Conservation (phyloP, 2,329 filamentous ascomycete species). For the Phialophora chinensis region DNA sequence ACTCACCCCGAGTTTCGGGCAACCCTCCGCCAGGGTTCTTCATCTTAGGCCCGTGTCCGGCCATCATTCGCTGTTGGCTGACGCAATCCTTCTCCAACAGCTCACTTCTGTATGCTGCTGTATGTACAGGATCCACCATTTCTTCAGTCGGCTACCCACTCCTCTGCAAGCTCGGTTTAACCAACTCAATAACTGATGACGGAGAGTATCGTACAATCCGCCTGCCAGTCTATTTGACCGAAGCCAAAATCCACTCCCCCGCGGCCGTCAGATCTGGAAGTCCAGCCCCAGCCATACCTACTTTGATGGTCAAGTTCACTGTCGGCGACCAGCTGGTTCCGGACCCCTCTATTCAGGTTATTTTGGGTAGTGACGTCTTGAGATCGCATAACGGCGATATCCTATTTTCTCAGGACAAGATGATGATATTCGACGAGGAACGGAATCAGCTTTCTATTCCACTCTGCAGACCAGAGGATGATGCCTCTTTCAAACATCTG, state of each 20-base stretch:
- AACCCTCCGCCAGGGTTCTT: slow-evolving; percentile 80
- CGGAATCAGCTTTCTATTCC: slow-evolving; percentile 87
- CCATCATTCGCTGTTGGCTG: slow-evolving; percentile 95
- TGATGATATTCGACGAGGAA: slow-evolving; percentile 86
- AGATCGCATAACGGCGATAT: slow-evolving; percentile 87
- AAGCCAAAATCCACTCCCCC: slow-evolving; percentile 80
- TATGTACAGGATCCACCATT: slow-evolving; percentile 89
- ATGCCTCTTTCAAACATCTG: slow-evolving; percentile 77
- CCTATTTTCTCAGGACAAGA: slow-evolving; percentile 86
- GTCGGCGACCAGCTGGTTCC: slow-evolving; percentile 63
- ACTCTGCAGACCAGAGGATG: slow-evolving; percentile 89
- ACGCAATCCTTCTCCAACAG: slow-evolving; percentile 88
- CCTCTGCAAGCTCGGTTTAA: slow-evolving; percentile 74
- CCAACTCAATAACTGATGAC: slow-evolving; percentile 68
- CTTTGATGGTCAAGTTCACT: slow-evolving; percentile 78
- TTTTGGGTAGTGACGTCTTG: slow-evolving; percentile 87
- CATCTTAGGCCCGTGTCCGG: slow-evolving; percentile 84
- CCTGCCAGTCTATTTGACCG: slow-evolving; percentile 84
- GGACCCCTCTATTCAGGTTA: slow-evolving; percentile 74
- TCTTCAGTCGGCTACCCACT: slow-evolving; percentile 81
- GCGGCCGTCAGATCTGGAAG: slow-evolving; percentile 71
- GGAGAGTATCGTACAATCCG: slow-evolving; percentile 73
- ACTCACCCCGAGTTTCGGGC: slow-evolving; percentile 70
- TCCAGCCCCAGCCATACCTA: slow-evolving; percentile 78
- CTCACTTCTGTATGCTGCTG: slow-evolving; percentile 84